Evolutionary conservation across 495 filamentous ascomycete species (phyloP), one percentile per base, ranked within the genome.

Genomic region (Cercophora sp.): DNA sequence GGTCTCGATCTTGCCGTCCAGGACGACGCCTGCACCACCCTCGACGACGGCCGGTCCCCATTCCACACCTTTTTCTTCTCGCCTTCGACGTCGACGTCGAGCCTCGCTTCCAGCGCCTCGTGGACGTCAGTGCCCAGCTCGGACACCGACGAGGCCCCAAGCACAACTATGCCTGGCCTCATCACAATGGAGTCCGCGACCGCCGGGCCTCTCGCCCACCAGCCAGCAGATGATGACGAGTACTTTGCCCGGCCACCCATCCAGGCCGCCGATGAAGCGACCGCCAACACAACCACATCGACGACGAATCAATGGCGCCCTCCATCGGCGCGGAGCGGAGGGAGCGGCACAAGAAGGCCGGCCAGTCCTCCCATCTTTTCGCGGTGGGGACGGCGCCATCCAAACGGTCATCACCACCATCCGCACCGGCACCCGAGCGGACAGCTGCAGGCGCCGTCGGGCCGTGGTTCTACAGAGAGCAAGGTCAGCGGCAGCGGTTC

Each of bases 351-450:
- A 29, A 48, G 42, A n/a, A 53, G 56, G 16, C 55, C 59, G 8
- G 31, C 56, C n/a, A 65, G 58, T 40, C n/a, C n/a, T n/a, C 64
- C 64, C 0, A 41, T 67, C 18, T 61, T 69, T 43, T 47, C 60
- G 6, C 58, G 62, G 2, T 67, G 62, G 64, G 52, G 51, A 15
- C 57, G 48, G 42, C 52, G 60, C 13, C 58, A 67, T 39, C n/a
- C n/a, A n/a, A n/a, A n/a, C n/a, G n/a, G n/a, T n/a, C 64, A 66
- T 15, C 64, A 66, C 23, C 59, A 59, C 23, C 51, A 60, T n/a
- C n/a, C 35, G 8, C 39, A 29, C 39, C 48, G 48, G 22, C 42
- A 40, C 25, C 23, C 44, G 23, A 45, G 31, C 25, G 54, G 60
- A 27, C 52, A 53, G 29, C 25, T 34, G 31, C 48, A 51, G 23